These are phyloP conservation scores for Loxodes magnus DNA, from an alignment of 73 alveolate species.

Conservation along the genomic window DNA sequence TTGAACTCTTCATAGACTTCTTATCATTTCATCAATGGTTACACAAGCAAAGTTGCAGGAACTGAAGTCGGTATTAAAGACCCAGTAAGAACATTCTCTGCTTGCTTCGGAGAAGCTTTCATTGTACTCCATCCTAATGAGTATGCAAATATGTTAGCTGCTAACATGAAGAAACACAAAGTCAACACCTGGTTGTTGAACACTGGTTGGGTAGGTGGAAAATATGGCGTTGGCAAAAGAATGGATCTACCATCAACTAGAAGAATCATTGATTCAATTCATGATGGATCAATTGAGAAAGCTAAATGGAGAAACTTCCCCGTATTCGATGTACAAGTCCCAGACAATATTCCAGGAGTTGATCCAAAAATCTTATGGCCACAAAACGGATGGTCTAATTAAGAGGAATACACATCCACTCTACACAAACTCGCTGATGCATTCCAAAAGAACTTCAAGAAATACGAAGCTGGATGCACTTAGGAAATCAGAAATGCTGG, in stretches of 20 bases:
- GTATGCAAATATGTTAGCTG: constrained; percentile 89
- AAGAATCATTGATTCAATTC: constrained; percentile 83
- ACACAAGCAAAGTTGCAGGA: constrained; percentile 95
- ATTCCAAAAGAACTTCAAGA: constrained; percentile 30
- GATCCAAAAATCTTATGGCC: constrained; percentile 55
- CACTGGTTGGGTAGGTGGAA: constrained; percentile 97
- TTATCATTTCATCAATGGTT: constrained; percentile 93
- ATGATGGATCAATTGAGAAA: constrained; percentile 62
- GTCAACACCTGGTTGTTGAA: constrained; percentile 83
- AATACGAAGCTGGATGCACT: constrained; percentile 28
- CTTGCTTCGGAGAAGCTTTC: constrained; percentile 95
- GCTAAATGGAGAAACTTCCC: constrained; percentile 38
- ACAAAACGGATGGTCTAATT: constrained; percentile 5
- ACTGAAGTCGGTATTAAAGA: constrained; percentile 87
- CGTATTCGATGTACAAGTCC: constrained; percentile 59
- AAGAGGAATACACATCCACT: constrained; percentile 6
- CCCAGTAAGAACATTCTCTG: constrained; percentile 91
- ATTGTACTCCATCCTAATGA: constrained; percentile 82
- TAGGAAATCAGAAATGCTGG: constrained; percentile 25
- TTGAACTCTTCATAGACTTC: constrained; percentile 73
- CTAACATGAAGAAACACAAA: constrained; percentile 65
- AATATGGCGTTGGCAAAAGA: constrained; percentile 84
- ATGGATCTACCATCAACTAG: constrained; percentile 78
- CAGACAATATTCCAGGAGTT: constrained; percentile 63
- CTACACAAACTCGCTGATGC: neutral